Conservation (phyloP, 2,329 filamentous ascomycete genomes). For the Beauveria varroae region DNA sequence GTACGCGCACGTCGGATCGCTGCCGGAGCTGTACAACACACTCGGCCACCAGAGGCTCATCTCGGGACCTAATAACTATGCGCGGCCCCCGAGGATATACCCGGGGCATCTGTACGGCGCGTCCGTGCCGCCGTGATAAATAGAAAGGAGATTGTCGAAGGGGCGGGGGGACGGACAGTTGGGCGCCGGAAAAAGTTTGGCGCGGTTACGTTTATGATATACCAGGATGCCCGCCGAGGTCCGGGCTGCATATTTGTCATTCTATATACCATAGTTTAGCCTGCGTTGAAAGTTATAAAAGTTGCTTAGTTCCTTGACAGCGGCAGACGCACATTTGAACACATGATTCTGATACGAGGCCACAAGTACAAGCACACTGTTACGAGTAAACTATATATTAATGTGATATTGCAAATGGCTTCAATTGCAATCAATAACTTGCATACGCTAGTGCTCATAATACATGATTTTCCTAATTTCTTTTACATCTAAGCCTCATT, state of each 20-base stretch:
- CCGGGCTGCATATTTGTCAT: background rate
- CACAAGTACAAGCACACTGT: background rate
- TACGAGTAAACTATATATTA: background rate
- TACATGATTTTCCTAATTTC: constrained; percentile 1
- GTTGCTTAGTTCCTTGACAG: background rate
- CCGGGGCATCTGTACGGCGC: constrained; percentile 7
- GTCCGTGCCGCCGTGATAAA: background rate
- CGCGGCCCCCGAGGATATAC: constrained; percentile 10
- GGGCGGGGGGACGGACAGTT: background rate
- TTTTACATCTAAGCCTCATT: constrained; percentile 48
- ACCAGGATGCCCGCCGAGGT: background rate
- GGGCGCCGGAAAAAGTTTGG: background rate
- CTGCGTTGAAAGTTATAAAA: background rate
- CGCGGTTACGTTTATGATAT: background rate
- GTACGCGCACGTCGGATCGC: constrained; percentile 8
- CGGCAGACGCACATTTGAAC: background rate
- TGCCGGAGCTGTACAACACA: constrained; percentile 11
- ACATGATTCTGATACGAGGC: background rate
- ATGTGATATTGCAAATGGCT: background rate
- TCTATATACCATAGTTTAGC: constrained; percentile 9
- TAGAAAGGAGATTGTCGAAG: background rate
- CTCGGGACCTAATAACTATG: constrained; percentile 5
- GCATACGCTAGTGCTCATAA: constrained; percentile 9
- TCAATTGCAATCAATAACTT: constrained; percentile 1
- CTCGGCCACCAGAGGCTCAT: constrained; percentile 10